These are phyloP conservation scores for Limnanthes douglasii DNA, from an alignment of 345 rosid genomes.

Conservation along the genomic window DNA sequence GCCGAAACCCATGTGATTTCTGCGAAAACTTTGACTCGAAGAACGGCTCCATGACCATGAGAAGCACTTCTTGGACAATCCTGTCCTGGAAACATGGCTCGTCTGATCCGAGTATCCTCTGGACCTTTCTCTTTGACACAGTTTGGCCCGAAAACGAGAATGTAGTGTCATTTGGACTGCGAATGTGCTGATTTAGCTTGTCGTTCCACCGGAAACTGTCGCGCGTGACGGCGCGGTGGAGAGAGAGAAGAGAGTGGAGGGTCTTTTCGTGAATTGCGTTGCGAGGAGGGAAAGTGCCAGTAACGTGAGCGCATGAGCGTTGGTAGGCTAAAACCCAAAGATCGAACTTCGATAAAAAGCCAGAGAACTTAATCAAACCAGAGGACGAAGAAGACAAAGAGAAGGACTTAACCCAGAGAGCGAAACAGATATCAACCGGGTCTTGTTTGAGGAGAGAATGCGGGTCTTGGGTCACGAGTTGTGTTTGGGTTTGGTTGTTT, in stretches of 20 bases:
- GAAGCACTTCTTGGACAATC: slow-evolving; percentile 74
- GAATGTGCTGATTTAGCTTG: slow-evolving; percentile 42
- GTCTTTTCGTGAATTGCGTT: slow-evolving; percentile 47
- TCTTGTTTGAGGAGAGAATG: slow-evolving; percentile 66
- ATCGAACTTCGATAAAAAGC: slow-evolving; percentile 80
- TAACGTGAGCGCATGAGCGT: slow-evolving; percentile 58
- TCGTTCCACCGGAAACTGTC: slow-evolving; percentile 64
- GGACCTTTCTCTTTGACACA: slow-evolving; percentile 46
- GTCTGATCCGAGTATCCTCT: slow-evolving; percentile 21
- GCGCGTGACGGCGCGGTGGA: slow-evolving; percentile 43
- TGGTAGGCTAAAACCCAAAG: slow-evolving; percentile 93
- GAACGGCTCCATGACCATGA: slow-evolving; percentile 76
- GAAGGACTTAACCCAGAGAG: slow-evolving; percentile 90
- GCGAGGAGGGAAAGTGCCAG: slow-evolving; percentile 91
- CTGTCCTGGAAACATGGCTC: slow-evolving; percentile 82
- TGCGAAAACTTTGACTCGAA: slow-evolving; percentile 67
- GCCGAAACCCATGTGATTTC: slow-evolving; percentile 70
- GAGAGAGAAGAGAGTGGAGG: slow-evolving; percentile 61
- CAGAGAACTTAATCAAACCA: slow-evolving; percentile 58
- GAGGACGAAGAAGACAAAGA: slow-evolving; percentile 41
- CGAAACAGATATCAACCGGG: slow-evolving; percentile 60
- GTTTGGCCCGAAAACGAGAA: slow-evolving; percentile 10
- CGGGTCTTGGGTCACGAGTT: slow-evolving; percentile 16
- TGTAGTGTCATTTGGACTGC: slow-evolving; percentile 49
- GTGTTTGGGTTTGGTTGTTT: slow-evolving; percentile 5